Conservation (phyloP, 1,284 basidiomycete species). For the Leucoagaricus sp. region DNA sequence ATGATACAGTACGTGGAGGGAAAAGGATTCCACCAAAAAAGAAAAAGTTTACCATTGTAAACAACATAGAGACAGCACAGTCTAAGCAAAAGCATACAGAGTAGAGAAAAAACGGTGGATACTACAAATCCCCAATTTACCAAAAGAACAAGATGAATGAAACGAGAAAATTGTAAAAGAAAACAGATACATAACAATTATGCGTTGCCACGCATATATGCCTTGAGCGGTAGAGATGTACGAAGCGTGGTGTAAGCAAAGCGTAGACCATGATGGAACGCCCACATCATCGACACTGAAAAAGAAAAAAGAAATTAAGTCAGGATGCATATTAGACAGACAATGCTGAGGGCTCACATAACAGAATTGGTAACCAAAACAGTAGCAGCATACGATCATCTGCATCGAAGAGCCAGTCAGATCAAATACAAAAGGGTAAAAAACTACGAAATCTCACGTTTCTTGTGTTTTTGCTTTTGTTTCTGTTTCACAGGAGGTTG, state of each 20-base stretch:
- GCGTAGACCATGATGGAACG: slow-evolving; percentile 57
- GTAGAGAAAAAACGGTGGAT: too few species aligned
- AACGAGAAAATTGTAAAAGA: not conserved
- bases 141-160: not conserved
- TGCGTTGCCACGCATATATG: slow-evolving; percentile 23
- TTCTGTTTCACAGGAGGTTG: slow-evolving; percentile 54
- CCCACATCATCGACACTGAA: slow-evolving; percentile 69
- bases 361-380: slow-evolving; percentile 93
- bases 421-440: not conserved
- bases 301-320: slow-evolving; percentile 15
- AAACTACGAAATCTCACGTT: slow-evolving; percentile 56
- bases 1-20: not conserved
- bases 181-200: slow-evolving; percentile 14
- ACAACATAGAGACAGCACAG: not conserved
- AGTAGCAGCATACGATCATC: slow-evolving; percentile 92
- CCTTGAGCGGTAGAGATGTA: slow-evolving; percentile 50
- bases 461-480: slow-evolving; percentile 60
- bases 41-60: not conserved
- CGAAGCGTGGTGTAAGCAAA: slow-evolving; percentile 57
- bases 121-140: not conserved
- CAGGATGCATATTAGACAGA: slow-evolving; percentile 8
- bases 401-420: slow-evolving; percentile 29
- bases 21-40: not conserved
- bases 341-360: slow-evolving; percentile 52
- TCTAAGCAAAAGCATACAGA: not conserved